A percentile compares a stretch with the other conserved stretches of the same genome.
phyloP scores from a whole-genome alignment of 2,329 filamentous ascomycete species.

The Verticillium alfalfae region DNA sequence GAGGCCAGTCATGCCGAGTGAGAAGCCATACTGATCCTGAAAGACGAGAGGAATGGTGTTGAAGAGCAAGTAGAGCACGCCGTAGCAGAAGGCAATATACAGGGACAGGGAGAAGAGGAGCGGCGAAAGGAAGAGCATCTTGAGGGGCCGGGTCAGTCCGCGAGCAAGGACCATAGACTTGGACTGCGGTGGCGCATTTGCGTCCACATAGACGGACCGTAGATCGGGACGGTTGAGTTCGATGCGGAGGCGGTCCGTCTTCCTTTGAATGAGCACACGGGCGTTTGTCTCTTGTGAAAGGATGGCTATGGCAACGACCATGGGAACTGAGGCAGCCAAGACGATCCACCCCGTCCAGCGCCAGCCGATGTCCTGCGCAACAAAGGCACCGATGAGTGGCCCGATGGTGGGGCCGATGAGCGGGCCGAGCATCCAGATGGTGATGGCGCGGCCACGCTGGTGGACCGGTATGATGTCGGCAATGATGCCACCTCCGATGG shows the following conservation, averaged over 20 bases:
- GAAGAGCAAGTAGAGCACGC: constrained; percentile 48
- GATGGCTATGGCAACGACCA: constrained; percentile 28
- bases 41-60: constrained; percentile 49
- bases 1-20: constrained; percentile 38
- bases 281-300: constrained; percentile 42
- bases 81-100: constrained; percentile 47
- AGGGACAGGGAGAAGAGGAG: constrained; percentile 40
- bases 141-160: constrained; percentile 45
- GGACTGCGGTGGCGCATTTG: constrained; percentile 21
- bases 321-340: constrained; percentile 35
- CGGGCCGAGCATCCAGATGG: constrained; percentile 40
- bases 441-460: constrained; percentile 40
- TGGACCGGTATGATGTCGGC: constrained; percentile 46
- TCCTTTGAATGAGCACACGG: constrained; percentile 43
- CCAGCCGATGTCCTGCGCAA: constrained; percentile 44
- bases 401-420: constrained; percentile 38
- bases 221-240: constrained; percentile 39
- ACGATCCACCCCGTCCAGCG: constrained; percentile 49
- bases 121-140: constrained; percentile 43
- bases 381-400: constrained; percentile 43
- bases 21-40: constrained; percentile 38
- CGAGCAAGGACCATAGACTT: constrained; percentile 22
- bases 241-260: constrained; percentile 35
- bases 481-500: constrained; percentile 50
- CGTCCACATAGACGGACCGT: constrained; percentile 7